Evolutionary conservation across 176 grass and related monocot genomes (phyloP).

Genomic region (Puccinellia tenuiflora): DNA sequence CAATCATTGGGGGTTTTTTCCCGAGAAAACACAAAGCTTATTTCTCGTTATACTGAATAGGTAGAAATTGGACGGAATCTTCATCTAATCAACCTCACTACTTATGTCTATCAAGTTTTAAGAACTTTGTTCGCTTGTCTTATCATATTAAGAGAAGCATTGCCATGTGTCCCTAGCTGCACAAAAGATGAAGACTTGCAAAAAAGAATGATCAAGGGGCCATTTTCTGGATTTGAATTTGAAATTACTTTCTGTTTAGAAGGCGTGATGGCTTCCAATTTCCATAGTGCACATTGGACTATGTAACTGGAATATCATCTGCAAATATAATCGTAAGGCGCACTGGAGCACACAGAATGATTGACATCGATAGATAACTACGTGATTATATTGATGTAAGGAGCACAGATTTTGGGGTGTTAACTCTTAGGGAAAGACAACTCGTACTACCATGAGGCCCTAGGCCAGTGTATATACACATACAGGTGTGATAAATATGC

Average conservation of each 20-base stretch:
- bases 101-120: not conserved
- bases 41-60: not conserved
- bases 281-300: not conserved
- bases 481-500: not conserved
- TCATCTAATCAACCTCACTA: slow-evolving; percentile 1
- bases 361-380: not conserved
- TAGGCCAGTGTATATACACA: not conserved
- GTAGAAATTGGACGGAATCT: not conserved
- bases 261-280: not conserved
- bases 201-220: not conserved
- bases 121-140: not conserved
- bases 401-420: not conserved
- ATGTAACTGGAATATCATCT: not conserved
- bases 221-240: slow-evolving; percentile 17
- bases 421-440: not conserved
- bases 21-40: not conserved
- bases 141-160: not conserved
- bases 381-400: not conserved
- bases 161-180: not conserved
- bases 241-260: not conserved
- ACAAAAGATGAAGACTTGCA: slow-evolving; percentile 1
- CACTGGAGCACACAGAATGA: not conserved
- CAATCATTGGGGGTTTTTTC: not conserved
- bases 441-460: not conserved
- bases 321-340: not conserved